phyloP scores from a whole-genome alignment of 768 basidiomycete species.

The Tubosaeta sp. region DNA sequence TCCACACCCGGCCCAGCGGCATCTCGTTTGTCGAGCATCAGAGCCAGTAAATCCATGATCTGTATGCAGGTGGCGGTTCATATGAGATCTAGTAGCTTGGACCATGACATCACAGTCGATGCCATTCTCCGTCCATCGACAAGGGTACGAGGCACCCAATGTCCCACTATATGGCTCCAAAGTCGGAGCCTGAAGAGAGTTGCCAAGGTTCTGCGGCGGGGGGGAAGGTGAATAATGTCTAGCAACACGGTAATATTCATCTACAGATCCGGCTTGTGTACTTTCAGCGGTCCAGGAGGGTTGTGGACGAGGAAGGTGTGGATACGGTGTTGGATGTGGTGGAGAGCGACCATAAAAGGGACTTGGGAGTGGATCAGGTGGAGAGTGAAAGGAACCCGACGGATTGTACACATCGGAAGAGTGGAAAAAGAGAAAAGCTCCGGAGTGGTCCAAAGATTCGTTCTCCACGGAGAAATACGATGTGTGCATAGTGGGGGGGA shows the following conservation, averaged over 20 bases:
- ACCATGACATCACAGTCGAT: conserved; percentile 14
- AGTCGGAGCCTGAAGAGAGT: neutral
- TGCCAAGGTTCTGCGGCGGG: neutral
- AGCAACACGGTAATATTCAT: neutral
- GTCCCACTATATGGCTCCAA: conserved; percentile 1
- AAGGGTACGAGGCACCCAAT: conserved; percentile 11
- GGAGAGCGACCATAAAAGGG: neutral
- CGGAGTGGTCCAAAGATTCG: neutral
- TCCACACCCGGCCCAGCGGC: conserved; percentile 18
- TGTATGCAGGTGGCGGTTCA: conserved; percentile 26
- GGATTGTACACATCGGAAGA: neutral
- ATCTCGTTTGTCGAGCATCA: conserved; percentile 17
- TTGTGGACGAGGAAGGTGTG: neutral
- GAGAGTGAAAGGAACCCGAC: conserved; percentile 5
- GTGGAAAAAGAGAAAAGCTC: neutral
- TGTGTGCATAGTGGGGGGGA: neutral
- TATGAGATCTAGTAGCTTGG: conserved; percentile 18
- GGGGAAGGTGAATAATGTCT: neutral
- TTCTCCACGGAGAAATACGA: neutral
- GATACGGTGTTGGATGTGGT: neutral
- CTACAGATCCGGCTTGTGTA: neutral
- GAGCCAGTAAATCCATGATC: conserved; percentile 21
- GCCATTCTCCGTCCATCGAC: conserved; percentile 16
- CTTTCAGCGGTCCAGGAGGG: neutral
- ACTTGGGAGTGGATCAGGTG: neutral